A percentile compares a stretch with the other conserved stretches of the same genome.
Evolutionary conservation across 768 basidiomycete genomes (phyloP).

Genomic region (Infundibulicybe gibba): DNA sequence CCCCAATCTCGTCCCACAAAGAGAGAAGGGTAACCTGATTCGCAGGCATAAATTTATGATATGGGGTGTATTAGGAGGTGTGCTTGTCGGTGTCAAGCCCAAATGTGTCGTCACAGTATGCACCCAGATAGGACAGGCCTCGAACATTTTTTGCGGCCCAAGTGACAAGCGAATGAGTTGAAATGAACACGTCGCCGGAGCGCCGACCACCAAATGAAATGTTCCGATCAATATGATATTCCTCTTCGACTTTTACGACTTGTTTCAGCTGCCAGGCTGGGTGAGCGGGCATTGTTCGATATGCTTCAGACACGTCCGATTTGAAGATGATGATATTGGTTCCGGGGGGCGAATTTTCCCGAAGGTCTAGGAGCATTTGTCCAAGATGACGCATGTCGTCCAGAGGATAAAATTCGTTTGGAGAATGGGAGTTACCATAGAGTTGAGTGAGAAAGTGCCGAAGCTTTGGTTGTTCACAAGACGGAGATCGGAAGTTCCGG

Average conservation of each 20-base stretch:
- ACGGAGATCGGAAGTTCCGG: too few relatives aligned
- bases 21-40: conserved; percentile 26
- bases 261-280: conserved; percentile 31
- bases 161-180: not conserved
- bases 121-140: not conserved
- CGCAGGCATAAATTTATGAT: conserved; percentile 19
- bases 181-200: not conserved
- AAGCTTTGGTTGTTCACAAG: conserved; percentile 27
- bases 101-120: not conserved
- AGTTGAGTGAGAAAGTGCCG: conserved; percentile 20
- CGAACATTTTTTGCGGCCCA: not conserved
- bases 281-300: conserved; percentile 36
- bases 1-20: conserved; percentile 35
- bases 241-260: not conserved
- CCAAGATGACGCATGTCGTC: not conserved
- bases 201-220: conserved; percentile 2
- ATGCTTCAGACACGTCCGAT: conserved; percentile 33
- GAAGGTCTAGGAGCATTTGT: not conserved
- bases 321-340: conserved; percentile 21
- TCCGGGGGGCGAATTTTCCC: not conserved
- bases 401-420: not conserved
- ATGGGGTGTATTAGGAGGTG: conserved; percentile 16
- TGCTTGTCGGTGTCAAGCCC: not conserved
- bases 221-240: not conserved
- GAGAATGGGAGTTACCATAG: not conserved